Evolutionary conservation across 805 yeast species (phyloP), one percentile per base, ranked within the genome.

Genomic region (Kodamaea hsintzibuensis): DNA sequence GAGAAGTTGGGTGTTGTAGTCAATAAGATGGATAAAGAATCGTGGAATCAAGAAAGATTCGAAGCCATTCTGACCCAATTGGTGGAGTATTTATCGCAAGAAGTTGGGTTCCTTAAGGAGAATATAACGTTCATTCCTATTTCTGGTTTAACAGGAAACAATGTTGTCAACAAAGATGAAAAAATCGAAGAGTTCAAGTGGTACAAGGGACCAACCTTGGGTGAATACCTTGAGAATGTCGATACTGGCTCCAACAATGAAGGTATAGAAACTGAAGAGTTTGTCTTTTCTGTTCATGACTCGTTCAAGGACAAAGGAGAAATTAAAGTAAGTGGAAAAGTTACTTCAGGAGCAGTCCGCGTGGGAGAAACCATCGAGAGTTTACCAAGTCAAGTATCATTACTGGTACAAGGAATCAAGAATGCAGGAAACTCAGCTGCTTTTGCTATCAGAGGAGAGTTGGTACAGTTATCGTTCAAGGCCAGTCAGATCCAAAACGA

Each of bases 121-220:
- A 67, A 71, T 47, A 61, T 86, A 1, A 62, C 68, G 2, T 87
- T 82, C 57, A 73, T 89, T 2, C 95, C 96, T 2, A 80, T 85
- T 25, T 83, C 89, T 8, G 96, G 93, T 0, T 75, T 84, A 47
- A 66, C 78, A 2, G 96, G 96, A 8, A 82, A 76, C 49, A 87
- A 88, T 61, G 85, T 89, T 10, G 82, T 81, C 13, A 80, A 77
- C 25, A 66, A 69, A 42, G 74, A 78, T 5, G 19, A 49, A 2
- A 51, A 63, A 1, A 49, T 61, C 17, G 37, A 69, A 56, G 77
- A 71, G 57, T 66, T 68, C 55, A 35, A 72, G 18, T 81, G 88
- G 88, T 76, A 80, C 70, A 66, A 56, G 22, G 79, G 80, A 0
- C 74, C 75, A 7, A 76, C 79, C 0, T 67, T 82, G 50, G 60